phyloP scores from a whole-genome alignment of 2,329 filamentous ascomycete species.

The Xylariaceae sp. region DNA sequence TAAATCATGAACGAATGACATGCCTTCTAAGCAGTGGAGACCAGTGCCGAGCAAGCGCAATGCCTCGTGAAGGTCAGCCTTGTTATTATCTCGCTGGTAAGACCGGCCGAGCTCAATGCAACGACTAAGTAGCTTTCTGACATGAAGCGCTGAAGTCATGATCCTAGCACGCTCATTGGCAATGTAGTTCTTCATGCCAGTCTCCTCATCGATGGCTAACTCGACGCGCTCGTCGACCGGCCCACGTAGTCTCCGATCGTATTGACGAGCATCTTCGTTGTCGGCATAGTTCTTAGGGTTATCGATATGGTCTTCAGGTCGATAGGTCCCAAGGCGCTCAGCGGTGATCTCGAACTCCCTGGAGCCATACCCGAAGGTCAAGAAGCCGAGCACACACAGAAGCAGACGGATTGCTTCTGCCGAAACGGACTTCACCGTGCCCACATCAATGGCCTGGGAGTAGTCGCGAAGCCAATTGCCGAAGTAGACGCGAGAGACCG shows the following conservation, averaged over 20 bases:
- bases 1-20: conserved; percentile 11
- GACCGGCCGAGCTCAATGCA: conserved; percentile 80
- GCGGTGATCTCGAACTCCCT: conserved; percentile 84
- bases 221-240: conserved; percentile 79
- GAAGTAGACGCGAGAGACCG: conserved; percentile 89
- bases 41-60: conserved; percentile 85
- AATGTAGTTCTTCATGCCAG: conserved; percentile 92
- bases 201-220: conserved; percentile 73
- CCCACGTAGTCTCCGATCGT: conserved; percentile 78
- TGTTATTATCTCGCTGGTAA: conserved; percentile 67
- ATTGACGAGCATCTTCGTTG: conserved; percentile 81
- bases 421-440: conserved; percentile 87
- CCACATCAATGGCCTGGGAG: conserved; percentile 91
- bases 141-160: conserved; percentile 78
- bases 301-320: conserved; percentile 83
- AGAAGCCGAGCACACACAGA: conserved; percentile 85
- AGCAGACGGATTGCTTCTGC: conserved; percentile 89
- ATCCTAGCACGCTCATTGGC: conserved; percentile 79
- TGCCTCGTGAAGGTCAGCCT: conserved; percentile 84
- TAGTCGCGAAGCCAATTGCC: conserved; percentile 95
- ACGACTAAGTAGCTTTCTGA: conserved; percentile 71
- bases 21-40: conserved; percentile 82
- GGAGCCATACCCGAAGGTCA: conserved; percentile 83
- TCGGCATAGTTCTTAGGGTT: conserved; percentile 83
- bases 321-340: conserved; percentile 78